Evolutionary conservation across 495 filamentous ascomycete species (phyloP).

Genomic region (Patellaria atrata): DNA sequence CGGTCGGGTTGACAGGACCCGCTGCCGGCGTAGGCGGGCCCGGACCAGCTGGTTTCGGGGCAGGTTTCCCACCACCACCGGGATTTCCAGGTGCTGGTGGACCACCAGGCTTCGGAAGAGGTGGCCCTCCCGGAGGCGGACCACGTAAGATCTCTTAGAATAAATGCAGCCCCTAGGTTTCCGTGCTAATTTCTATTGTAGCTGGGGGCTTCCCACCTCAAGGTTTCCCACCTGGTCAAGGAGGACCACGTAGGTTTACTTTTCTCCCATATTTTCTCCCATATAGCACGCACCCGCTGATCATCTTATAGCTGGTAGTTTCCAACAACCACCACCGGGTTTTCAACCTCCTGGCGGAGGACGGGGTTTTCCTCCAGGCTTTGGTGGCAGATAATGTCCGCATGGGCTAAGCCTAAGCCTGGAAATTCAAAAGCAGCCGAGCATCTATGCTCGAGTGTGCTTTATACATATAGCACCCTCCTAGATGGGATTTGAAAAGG

Average conservation of each 20-base stretch:
- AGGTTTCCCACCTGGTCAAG: conserved; percentile 43
- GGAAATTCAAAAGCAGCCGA: no score
- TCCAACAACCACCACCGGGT: conserved; percentile 44
- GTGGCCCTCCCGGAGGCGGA: conserved; percentile 42
- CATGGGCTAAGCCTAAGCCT: no score
- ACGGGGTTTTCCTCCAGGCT: conserved; percentile 65
- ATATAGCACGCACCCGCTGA: no score
- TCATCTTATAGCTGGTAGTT: conserved; percentile 30
- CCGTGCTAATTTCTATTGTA: conserved; percentile 17
- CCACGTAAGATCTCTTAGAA: conserved; percentile 26
- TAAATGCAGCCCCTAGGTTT: conserved; percentile 36
- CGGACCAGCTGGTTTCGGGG: conserved; percentile 41
- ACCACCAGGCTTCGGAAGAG: conserved; percentile 70
- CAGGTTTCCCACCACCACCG: conserved; percentile 45
- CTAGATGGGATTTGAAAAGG: no score
- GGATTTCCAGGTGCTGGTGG: conserved; percentile 54
- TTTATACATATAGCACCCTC: no score
- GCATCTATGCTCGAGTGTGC: no score
- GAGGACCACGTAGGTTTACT: conserved; percentile 42
- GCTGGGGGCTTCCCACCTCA: conserved; percentile 45
- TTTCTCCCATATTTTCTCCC: conserved; percentile 1
- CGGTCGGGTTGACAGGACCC: conserved; percentile 76
- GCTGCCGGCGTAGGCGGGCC: conserved; percentile 78
- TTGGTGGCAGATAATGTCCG: conserved; percentile 49
- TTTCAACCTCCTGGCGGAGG: conserved; percentile 49